Percentiles rank a stretch among this genome's conserved stretches.
These are phyloP conservation scores for Dalechampia spathulata DNA, from an alignment of 441 rosid genomes.

Conservation along the genomic window DNA sequence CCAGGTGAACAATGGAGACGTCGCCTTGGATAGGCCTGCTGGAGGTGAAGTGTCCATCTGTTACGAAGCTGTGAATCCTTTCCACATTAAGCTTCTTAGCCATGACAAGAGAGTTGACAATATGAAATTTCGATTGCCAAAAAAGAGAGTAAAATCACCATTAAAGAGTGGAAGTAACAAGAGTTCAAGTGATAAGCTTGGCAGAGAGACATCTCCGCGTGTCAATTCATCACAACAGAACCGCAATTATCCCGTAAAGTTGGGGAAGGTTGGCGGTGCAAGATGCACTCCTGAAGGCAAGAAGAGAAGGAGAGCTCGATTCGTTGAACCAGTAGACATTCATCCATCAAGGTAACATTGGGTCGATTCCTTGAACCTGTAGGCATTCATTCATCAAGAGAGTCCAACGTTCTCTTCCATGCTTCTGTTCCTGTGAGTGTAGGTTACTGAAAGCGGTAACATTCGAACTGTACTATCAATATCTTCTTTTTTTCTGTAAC, in stretches of 20 bases:
- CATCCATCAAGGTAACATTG: conserved; percentile 28
- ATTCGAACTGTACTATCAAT: no score
- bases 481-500: no score
- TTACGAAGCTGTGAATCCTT: conserved; percentile 62
- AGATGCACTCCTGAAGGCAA: conserved; percentile 65
- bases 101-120: conserved; percentile 20
- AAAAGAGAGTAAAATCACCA: conserved; percentile 65
- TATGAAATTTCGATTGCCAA: conserved; percentile 24
- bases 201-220: conserved; percentile 9
- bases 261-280: conserved; percentile 33
- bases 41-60: conserved; percentile 32
- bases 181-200: conserved; percentile 11
- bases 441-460: no score
- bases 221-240: conserved; percentile 22
- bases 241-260: conserved; percentile 39
- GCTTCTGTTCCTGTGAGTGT: no score
- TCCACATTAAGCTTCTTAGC: conserved; percentile 42
- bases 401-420: no score
- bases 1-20: conserved; percentile 89
- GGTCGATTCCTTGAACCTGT: no score
- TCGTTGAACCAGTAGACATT: conserved; percentile 33
- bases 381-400: no score
- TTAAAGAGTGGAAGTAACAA: conserved; percentile 17
- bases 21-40: conserved; percentile 50
- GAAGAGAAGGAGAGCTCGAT: conserved; percentile 53